Base-by-base conservation (phyloP, 2,329 filamentous ascomycete genomes). In the Chrysoporthe puriensis region DNA sequence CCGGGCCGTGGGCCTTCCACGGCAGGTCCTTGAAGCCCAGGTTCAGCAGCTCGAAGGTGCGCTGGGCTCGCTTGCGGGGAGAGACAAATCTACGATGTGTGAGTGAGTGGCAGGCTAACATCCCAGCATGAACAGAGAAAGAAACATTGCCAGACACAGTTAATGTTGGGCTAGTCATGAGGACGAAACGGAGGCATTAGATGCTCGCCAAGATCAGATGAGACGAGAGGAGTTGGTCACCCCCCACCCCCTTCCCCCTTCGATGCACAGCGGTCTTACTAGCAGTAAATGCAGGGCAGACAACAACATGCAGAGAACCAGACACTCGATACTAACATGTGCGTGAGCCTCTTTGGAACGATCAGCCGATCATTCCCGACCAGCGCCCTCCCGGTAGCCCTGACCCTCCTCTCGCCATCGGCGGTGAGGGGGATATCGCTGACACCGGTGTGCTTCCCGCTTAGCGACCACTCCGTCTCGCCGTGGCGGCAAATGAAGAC, bases 401-500 rank as follows among this genome's bases (percentile, higher is more conserved):
- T 83, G 68, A 94, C 86, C 69, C 91, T 86, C 77, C 88, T 91
- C 82, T 94, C 91, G 63, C 95, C 95, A 76, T 93, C 91, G 62
- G 85, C 81, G 0, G 94, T 97, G 48, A 97, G 84, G 1, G 93
- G 90, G 4, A 98, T 91, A 75, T 98, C 94, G n/a, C 91, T 92
- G 40, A 83, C 85, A 63, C 94, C 91, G 0, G 95, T 98, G 80
- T 97, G 93, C 63, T 89, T 86, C 66, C 93, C 94, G 73, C 91
- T 91, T 60, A 97, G 88, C 5, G 92, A 96, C 94, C 94, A 98
- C 82, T 97, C 93, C 4, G 94, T 98, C 82, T 97, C 93, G 80
- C 94, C 95, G 76, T 97, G 94, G 73, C 94, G 92, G 77, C 94
- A 82, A 73, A 96, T 88, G 82, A 95, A 95, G 76, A 92, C 89